Evolutionary conservation across 2,329 filamentous ascomycete species (phyloP).

Genomic region (Penicillium capsulatum): DNA sequence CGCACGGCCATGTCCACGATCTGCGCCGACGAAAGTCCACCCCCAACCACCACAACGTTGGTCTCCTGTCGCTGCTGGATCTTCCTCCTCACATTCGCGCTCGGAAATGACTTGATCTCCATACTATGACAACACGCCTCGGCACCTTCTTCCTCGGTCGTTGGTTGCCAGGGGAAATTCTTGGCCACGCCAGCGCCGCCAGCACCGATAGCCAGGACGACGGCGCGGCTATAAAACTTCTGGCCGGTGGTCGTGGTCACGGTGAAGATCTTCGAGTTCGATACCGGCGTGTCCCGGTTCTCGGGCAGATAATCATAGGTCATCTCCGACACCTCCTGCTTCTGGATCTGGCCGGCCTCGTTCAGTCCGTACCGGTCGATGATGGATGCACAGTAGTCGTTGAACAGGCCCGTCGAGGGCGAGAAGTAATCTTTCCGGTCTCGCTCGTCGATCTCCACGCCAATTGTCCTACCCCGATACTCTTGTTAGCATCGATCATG

Average conservation of each 20-base stretch:
- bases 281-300: conserved; percentile 41
- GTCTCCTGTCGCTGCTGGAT: conserved; percentile 52
- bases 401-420: conserved; percentile 59
- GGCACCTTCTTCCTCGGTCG: conserved; percentile 44
- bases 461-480: conserved; percentile 15
- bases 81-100: conserved; percentile 49
- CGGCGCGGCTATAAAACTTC: conserved; percentile 55
- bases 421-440: conserved; percentile 68
- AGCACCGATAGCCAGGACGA: conserved; percentile 68
- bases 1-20: conserved; percentile 63
- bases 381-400: conserved; percentile 58
- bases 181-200: conserved; percentile 62
- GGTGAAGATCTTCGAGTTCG: conserved; percentile 58
- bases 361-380: conserved; percentile 56
- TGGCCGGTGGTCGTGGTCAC: conserved; percentile 54
- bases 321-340: conserved; percentile 60
- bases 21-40: conserved; percentile 72
- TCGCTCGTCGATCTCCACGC: conserved; percentile 58
- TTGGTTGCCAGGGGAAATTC: conserved; percentile 40
- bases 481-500: neutral
- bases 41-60: conserved; percentile 67
- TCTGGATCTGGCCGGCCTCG: conserved; percentile 50
- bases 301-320: conserved; percentile 48
- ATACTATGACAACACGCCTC: conserved; percentile 57
- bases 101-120: conserved; percentile 58